Percentiles rank a stretch among this genome's conserved stretches.
phyloP scores from a whole-genome alignment of 805 yeast species.

The Priceomyces haplophilus region DNA sequence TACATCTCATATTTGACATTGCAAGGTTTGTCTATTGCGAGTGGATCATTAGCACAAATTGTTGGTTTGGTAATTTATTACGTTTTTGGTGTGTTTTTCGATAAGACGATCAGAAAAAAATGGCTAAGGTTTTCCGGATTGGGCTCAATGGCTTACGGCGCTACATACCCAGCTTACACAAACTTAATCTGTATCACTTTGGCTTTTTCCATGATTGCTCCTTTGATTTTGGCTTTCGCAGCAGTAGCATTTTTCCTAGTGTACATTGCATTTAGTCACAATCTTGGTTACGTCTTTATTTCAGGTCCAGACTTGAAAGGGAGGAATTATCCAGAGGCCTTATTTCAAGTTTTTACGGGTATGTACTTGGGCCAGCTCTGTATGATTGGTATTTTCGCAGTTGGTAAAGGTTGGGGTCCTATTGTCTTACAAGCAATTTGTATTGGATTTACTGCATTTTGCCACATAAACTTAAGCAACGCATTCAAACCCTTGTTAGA shows the following conservation, averaged over 20 bases:
- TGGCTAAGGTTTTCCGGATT: constrained; percentile 56
- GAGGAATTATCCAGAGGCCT: constrained; percentile 78
- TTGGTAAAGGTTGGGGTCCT: constrained; percentile 96
- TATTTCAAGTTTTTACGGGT: constrained; percentile 86
- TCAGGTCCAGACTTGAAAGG: constrained; percentile 79
- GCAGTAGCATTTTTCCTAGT: constrained; percentile 65
- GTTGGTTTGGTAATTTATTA: constrained; percentile 58
- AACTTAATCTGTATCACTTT: constrained; percentile 67
- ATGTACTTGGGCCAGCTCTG: constrained; percentile 85
- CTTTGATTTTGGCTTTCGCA: constrained; percentile 75
- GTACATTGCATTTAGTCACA: constrained; percentile 77
- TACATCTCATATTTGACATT: constrained; percentile 64
- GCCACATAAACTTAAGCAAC: constrained; percentile 58
- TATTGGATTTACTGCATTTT: constrained; percentile 61
- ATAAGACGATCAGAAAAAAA: constrained; percentile 65
- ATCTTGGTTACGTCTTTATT: constrained; percentile 63
- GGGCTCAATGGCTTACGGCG: constrained; percentile 64
- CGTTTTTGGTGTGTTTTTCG: constrained; percentile 54
- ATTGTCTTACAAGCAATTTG: constrained; percentile 70
- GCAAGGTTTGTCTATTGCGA: constrained; percentile 65
- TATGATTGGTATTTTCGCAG: constrained; percentile 79
- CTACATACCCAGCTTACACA: constrained; percentile 71
- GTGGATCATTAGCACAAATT: constrained; percentile 64
- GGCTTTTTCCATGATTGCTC: constrained; percentile 73
- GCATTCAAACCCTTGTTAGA: constrained; percentile 65